A percentile compares a stretch with the other conserved stretches of the same genome.
These are phyloP conservation scores for Suillus occidentalis DNA, from an alignment of 768 basidiomycete genomes.

Conservation along the genomic window DNA sequence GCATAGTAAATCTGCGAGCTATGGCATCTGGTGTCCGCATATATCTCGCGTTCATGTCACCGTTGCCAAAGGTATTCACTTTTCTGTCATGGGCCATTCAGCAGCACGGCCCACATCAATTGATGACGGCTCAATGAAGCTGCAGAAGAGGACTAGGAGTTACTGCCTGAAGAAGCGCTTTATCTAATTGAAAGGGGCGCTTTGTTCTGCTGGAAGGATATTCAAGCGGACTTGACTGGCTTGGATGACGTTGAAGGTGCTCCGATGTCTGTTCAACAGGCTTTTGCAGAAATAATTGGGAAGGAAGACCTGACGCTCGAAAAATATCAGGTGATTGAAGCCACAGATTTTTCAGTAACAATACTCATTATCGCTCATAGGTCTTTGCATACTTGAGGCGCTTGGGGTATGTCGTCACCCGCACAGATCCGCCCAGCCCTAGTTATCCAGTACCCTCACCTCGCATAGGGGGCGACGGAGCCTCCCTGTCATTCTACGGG, in stretches of 20 bases:
- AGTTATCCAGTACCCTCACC: constrained; percentile 54
- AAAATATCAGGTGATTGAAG: constrained; percentile 70
- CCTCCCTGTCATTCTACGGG: background rate
- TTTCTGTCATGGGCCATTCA: constrained; percentile 80
- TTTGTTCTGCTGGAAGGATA: constrained; percentile 78
- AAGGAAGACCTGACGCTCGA: constrained; percentile 76
- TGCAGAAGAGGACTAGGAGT: constrained; percentile 74
- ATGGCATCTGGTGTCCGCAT: constrained; percentile 76
- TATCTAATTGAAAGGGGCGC: constrained; percentile 92
- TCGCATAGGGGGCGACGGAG: constrained; percentile 15
- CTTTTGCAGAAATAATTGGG: constrained; percentile 83
- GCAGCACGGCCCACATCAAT: constrained; percentile 47
- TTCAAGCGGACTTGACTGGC: constrained; percentile 21
- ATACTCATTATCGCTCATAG: constrained; percentile 38
- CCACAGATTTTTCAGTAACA: constrained; percentile 12
- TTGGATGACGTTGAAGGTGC: constrained; percentile 51
- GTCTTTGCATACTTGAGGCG: constrained; percentile 92
- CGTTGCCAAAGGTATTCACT: constrained; percentile 79
- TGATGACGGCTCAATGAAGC: constrained; percentile 39
- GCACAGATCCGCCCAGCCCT: constrained; percentile 60
- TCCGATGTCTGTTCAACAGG: constrained; percentile 92
- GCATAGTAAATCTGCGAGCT: constrained; percentile 72
- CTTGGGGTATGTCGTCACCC: constrained; percentile 84
- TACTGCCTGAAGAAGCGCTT: constrained; percentile 93
- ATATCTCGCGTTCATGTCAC: constrained; percentile 67